A percentile compares a stretch with the other conserved stretches of the same genome.
Evolutionary conservation across 371 early-diverging fungal genomes (phyloP).

Genomic region (Basidiobolus meristosporus): DNA sequence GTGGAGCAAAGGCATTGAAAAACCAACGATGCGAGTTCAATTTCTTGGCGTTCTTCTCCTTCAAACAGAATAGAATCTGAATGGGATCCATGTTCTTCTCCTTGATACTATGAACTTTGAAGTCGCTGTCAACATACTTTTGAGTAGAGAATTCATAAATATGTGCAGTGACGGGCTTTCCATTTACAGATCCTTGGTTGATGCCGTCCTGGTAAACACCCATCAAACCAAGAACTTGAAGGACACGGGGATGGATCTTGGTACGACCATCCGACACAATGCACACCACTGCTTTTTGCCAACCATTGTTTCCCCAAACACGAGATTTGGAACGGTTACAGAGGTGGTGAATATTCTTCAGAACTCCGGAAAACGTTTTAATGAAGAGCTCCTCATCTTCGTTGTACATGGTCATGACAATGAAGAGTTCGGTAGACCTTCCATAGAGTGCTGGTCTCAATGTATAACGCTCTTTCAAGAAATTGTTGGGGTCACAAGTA

Average conservation of each 20-base stretch:
- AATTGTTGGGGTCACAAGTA: slow-evolving; percentile 73
- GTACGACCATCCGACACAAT: slow-evolving; percentile 46
- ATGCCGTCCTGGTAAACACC: slow-evolving; percentile 72
- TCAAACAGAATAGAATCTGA: slow-evolving; percentile 70
- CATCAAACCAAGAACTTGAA: slow-evolving; percentile 58
- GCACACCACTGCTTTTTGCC: slow-evolving; percentile 74
- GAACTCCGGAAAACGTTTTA: slow-evolving; percentile 51
- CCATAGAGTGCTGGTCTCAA: slow-evolving; percentile 59
- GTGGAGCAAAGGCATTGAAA: slow-evolving; percentile 67
- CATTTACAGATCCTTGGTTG: slow-evolving; percentile 35
- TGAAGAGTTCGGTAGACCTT: slow-evolving; percentile 70
- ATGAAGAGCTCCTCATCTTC: slow-evolving; percentile 66
- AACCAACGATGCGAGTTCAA: slow-evolving; percentile 87
- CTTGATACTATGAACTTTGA: slow-evolving; percentile 11
- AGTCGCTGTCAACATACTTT: slow-evolving; percentile 29
- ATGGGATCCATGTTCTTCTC: slow-evolving; percentile 19
- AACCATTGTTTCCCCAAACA: slow-evolving; percentile 60
- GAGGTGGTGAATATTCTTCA: slow-evolving; percentile 63
- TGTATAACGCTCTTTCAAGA: slow-evolving; percentile 42
- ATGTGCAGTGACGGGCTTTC: slow-evolving; percentile 49
- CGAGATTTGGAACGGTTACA: slow-evolving; percentile 37
- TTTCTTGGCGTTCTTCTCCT: slow-evolving; percentile 62
- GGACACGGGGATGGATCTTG: slow-evolving; percentile 39
- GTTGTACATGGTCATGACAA: slow-evolving; percentile 83
- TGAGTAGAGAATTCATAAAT: slow-evolving; percentile 83